Conservation (phyloP, 1,139 yeast genomes). For the Nadsonia starkeyi-henricii region DNA sequence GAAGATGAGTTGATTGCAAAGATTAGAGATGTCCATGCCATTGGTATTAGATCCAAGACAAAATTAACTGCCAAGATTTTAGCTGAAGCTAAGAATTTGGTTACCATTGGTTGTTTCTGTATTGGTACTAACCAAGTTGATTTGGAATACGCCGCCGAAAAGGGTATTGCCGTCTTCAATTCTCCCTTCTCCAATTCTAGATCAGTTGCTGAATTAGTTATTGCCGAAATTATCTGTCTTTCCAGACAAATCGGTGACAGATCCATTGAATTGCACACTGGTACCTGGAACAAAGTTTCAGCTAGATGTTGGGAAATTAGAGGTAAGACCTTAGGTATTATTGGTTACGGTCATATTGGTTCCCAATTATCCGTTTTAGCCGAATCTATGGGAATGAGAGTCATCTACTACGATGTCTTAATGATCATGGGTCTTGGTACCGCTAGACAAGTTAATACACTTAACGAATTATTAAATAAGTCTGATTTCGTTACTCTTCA, state of each 20-base stretch:
- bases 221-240: slow-evolving; percentile 83
- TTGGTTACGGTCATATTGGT: slow-evolving; percentile 98
- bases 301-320: slow-evolving; percentile 98
- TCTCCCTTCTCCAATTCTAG: slow-evolving; percentile 98
- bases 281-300: slow-evolving; percentile 95
- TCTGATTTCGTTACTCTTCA: slow-evolving; percentile 89
- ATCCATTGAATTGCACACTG: slow-evolving; percentile 89
- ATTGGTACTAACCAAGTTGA: slow-evolving; percentile 98
- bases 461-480: slow-evolving; percentile 64
- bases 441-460: slow-evolving; percentile 79
- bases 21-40: slow-evolving; percentile 85
- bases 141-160: slow-evolving; percentile 77
- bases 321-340: slow-evolving; percentile 93
- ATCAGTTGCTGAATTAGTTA: slow-evolving; percentile 95
- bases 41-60: slow-evolving; percentile 96
- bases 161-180: slow-evolving; percentile 94
- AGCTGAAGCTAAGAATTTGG: slow-evolving; percentile 76
- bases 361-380: slow-evolving; percentile 93
- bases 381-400: slow-evolving; percentile 97
- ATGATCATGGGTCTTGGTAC: slow-evolving; percentile 97
- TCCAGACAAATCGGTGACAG: slow-evolving; percentile 97
- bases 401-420: slow-evolving; percentile 76
- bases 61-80: slow-evolving; percentile 68
- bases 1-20: slow-evolving; percentile 93
- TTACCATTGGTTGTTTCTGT: slow-evolving; percentile 94